A percentile compares a stretch with the other conserved stretches of the same genome.
These are phyloP conservation scores for Porcisia hertigi DNA, from an alignment of 208 protist species.

Conservation along the genomic window DNA sequence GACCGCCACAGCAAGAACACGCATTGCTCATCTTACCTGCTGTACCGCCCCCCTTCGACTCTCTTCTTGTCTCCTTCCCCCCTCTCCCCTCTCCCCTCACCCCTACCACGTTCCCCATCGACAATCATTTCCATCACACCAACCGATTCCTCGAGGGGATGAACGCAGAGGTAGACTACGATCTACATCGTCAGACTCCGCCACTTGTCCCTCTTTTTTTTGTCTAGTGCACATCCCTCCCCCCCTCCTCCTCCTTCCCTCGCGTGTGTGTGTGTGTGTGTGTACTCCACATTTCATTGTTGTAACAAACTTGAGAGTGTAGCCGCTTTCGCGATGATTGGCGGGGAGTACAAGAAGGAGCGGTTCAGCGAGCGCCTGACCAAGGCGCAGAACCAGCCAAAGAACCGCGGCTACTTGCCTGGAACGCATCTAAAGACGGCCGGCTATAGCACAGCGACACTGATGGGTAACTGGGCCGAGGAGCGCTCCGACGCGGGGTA, in stretches of 20 bases:
- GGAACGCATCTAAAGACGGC: conserved; percentile 75
- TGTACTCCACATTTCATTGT: neutral
- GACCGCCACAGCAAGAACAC: neutral
- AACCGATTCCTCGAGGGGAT: neutral
- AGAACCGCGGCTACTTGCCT: conserved; percentile 84
- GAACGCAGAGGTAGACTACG: neutral
- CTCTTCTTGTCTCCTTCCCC: neutral
- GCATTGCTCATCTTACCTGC: neutral
- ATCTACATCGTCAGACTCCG: neutral
- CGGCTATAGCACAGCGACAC: conserved; percentile 75
- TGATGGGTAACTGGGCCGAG: conserved; percentile 89
- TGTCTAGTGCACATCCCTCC: neutral
- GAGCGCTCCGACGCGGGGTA: conserved; percentile 78
- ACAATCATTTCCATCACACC: neutral
- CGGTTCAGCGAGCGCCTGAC: conserved; percentile 84
- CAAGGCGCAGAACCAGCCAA: conserved; percentile 79
- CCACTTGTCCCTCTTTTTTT: neutral
- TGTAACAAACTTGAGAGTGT: neutral
- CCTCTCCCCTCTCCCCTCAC: neutral
- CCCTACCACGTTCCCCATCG: neutral
- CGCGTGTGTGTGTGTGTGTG: neutral
- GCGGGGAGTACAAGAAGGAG: conserved; percentile 89
- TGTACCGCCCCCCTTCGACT: neutral
- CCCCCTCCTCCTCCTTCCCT: too few species aligned
- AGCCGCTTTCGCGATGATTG: conserved; percentile 56